Conservation (phyloP, 2,329 filamentous ascomycete genomes). For the Penicillium sp. region DNA sequence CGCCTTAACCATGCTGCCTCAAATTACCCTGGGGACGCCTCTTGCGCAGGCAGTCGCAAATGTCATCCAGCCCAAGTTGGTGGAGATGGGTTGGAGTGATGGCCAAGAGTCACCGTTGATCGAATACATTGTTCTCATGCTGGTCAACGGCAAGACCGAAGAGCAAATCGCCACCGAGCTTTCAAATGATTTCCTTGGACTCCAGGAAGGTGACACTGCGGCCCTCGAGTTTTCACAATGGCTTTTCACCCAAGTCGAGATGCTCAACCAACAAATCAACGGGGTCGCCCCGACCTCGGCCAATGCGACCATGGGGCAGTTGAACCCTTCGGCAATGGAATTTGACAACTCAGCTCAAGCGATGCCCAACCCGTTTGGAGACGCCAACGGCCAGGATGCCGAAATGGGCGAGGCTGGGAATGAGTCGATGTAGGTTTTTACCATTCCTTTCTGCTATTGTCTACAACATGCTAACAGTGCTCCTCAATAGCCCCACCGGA, state of each 20-base stretch:
- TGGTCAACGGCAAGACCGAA: slow-evolving; percentile 91
- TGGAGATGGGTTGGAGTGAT: slow-evolving; percentile 89
- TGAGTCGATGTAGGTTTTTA: slow-evolving; percentile 43
- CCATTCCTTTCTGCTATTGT: not conserved
- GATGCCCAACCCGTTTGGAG: slow-evolving; percentile 5
- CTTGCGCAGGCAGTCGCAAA: slow-evolving; percentile 79
- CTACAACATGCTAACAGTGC: slow-evolving; percentile 41
- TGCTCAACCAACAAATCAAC: slow-evolving; percentile 64
- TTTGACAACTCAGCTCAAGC: not conserved
- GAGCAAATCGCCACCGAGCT: slow-evolving; percentile 86
- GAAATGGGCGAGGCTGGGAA: slow-evolving; percentile 65
- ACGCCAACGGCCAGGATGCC: slow-evolving; percentile 58
- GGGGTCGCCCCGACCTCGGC: slow-evolving; percentile 41
- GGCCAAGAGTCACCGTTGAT: slow-evolving; percentile 80
- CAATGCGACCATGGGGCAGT: slow-evolving; percentile 24
- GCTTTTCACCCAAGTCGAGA: slow-evolving; percentile 85
- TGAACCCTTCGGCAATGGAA: slow-evolving; percentile 37
- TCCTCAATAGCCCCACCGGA: slow-evolving; percentile 72
- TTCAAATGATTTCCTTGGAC: slow-evolving; percentile 78
- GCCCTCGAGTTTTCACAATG: slow-evolving; percentile 83
- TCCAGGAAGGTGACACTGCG: slow-evolving; percentile 78
- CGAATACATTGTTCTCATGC: slow-evolving; percentile 97
- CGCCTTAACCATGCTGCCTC: slow-evolving; percentile 20
- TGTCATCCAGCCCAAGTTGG: slow-evolving; percentile 84
- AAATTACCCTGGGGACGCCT: slow-evolving; percentile 78